Evolutionary conservation across 139 green algal species (phyloP), one percentile per base, ranked within the genome.

Genomic region (Choricystis sp.): DNA sequence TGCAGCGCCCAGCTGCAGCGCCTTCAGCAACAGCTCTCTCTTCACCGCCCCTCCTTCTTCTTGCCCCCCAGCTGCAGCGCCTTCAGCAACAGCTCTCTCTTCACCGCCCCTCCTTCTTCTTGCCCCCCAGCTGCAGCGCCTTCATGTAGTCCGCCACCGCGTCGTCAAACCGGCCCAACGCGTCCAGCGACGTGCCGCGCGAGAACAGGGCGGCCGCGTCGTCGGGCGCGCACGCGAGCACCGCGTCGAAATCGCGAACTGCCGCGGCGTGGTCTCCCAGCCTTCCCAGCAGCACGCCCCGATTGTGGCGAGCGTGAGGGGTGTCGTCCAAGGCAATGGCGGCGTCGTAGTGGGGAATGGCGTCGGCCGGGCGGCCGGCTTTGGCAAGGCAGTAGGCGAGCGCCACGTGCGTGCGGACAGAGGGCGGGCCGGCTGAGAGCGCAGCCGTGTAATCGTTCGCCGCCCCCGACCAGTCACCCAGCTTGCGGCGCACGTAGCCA

Each of bases 381-480:
- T 52, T 52, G 40, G 40, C 40, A 9, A 52, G 40, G 16, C 40
- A 52, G 16, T 21, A 52, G 40, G 40, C 40, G 9, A 16, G 9
- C 9, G 9, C 9, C 40, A 52, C 40, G 40, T 52, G 9, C 40
- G 9, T 21, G 40, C 40, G 40, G 9, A 52, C 40, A 16, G 40
- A 16, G 9, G 40, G 40, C 40, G 40, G 40, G 40, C 16, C 40
- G 40, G 40, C 9, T 16, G 40, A 52, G 40, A 52, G 40, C 9
- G 40, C 40, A 9, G 40, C 40, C 16, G 9, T 52, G 68, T 90
- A 92, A 72, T 94, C 86, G 1, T 66, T 66, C 16, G 78, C 75
- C 14, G 85, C 86, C 16, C 61, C 66, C 30, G 77, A 70, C 63
- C 78, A 90, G 30, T 77, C 70, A 20, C 82, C 71, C 56, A 90